Evolutionary conservation across 495 filamentous ascomycete genomes (phyloP).

Genomic region (Penicillium goetzii): DNA sequence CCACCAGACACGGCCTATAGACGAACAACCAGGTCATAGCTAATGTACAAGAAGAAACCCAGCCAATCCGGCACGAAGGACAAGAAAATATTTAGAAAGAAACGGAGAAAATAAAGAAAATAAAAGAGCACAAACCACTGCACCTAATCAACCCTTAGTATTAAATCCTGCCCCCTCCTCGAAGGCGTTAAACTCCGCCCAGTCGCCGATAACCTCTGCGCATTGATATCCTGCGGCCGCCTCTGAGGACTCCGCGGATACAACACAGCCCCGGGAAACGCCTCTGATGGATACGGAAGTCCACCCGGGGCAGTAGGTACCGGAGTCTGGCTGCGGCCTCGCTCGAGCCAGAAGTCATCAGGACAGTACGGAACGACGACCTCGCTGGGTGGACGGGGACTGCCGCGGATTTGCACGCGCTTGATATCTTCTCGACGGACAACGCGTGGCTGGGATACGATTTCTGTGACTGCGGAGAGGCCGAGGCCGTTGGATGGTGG

Average conservation of each 20-base stretch:
- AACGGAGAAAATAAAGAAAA: neutral
- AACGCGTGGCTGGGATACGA: constrained; percentile 41
- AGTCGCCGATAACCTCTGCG: constrained; percentile 30
- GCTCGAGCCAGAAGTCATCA: constrained; percentile 40
- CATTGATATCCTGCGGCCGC: constrained; percentile 7
- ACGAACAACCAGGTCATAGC: neutral
- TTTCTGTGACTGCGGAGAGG: constrained; percentile 30
- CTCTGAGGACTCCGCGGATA: constrained; percentile 33
- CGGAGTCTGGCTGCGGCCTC: constrained; percentile 10
- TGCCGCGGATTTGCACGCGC: constrained; percentile 39
- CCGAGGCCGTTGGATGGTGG: constrained; percentile 14
- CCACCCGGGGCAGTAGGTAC: constrained; percentile 7
- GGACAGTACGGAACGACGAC: constrained; percentile 38
- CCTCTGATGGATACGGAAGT: constrained; percentile 32
- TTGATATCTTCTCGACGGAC: constrained; percentile 44
- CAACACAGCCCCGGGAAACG: constrained; percentile 14
- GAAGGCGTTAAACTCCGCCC: constrained; percentile 46
- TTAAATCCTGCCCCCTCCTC: constrained; percentile 40
- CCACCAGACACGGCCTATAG: neutral
- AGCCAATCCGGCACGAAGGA: constrained; percentile 1
- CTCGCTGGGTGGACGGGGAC: constrained; percentile 33
- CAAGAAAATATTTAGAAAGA: constrained; percentile 11
- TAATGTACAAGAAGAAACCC: constrained; percentile 4
- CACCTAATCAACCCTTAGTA: constrained; percentile 42
- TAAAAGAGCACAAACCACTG: neutral